Evolutionary conservation across 2,329 filamentous ascomycete species (phyloP).

Genomic region (Amauroascus verrucosus): DNA sequence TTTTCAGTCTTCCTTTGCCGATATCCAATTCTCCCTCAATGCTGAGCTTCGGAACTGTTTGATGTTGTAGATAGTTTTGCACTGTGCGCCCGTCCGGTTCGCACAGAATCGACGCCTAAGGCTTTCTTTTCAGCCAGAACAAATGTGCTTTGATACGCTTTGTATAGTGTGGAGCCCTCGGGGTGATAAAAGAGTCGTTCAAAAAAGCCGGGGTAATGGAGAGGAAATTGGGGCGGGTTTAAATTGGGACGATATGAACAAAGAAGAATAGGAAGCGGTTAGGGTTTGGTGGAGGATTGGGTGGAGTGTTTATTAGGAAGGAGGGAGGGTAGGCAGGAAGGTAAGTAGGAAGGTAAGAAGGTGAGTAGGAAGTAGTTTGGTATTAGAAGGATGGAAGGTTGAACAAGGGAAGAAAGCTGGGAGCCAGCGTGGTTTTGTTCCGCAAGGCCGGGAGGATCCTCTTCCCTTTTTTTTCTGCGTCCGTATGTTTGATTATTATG

Average conservation of each 20-base stretch:
- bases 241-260: not conserved
- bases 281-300: too few species aligned
- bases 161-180: too few species aligned
- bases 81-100: constrained; percentile 5
- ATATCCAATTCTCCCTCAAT: not conserved
- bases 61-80: not conserved
- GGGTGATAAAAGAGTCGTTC: not conserved
- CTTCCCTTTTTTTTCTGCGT: constrained; percentile 3
- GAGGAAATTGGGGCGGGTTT: not conserved
- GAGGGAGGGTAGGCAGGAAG: not conserved
- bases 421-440: constrained; percentile 14
- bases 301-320: not conserved
- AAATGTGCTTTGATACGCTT: too few species aligned
- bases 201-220: not conserved
- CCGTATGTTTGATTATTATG: not conserved
- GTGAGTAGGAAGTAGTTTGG: not conserved
- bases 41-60: not conserved
- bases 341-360: constrained; percentile 4
- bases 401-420: constrained; percentile 13
- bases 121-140: not conserved
- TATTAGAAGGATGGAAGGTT: constrained; percentile 4
- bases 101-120: constrained; percentile 7
- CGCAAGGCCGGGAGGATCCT: constrained; percentile 11
- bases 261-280: not conserved
- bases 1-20: not conserved